Conservation (phyloP, 176 grass and related monocot species). For the Triticum dicoccoides region DNA sequence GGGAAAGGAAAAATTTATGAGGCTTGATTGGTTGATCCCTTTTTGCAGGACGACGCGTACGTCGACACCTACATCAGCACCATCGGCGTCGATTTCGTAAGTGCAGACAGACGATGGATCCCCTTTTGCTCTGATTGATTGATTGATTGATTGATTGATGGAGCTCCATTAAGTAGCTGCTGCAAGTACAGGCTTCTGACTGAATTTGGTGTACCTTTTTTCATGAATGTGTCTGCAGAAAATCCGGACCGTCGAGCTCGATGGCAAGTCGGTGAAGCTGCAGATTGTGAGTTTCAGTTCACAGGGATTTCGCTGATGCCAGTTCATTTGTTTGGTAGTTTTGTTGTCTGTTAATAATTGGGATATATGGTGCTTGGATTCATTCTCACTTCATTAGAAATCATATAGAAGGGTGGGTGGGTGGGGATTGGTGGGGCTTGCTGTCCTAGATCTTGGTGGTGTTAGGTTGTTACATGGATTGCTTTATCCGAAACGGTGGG, state of each 20-base stretch:
- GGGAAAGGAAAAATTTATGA: neutral
- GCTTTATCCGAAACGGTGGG: neutral
- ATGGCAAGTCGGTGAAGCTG: conserved; percentile 81
- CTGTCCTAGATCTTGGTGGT: neutral
- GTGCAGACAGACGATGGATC: conserved; percentile 8
- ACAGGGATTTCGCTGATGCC: neutral
- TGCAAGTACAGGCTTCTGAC: neutral
- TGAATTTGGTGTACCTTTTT: neutral
- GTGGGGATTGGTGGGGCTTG: neutral
- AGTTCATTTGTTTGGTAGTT: neutral
- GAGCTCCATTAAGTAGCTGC: neutral
- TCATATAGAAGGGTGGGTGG: neutral
- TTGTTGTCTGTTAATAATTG: too few species aligned
- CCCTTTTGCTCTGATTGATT: too few species aligned
- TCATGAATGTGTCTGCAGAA: conserved; percentile 48
- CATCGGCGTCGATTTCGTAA: conserved; percentile 97
- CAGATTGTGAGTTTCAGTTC: conserved; percentile 64
- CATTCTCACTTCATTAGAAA: neutral
- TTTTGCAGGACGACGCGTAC: conserved; percentile 77
- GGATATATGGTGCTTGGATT: neutral
- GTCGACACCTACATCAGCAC: conserved; percentile 96
- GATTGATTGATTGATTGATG: too few species aligned
- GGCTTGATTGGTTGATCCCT: neutral
- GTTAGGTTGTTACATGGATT: neutral
- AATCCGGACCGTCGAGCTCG: conserved; percentile 79